Percentiles rank a stretch among this genome's conserved stretches.
Evolutionary conservation across 2,329 filamentous ascomycete species (phyloP).

Genomic region (Simplicillium sp.): DNA sequence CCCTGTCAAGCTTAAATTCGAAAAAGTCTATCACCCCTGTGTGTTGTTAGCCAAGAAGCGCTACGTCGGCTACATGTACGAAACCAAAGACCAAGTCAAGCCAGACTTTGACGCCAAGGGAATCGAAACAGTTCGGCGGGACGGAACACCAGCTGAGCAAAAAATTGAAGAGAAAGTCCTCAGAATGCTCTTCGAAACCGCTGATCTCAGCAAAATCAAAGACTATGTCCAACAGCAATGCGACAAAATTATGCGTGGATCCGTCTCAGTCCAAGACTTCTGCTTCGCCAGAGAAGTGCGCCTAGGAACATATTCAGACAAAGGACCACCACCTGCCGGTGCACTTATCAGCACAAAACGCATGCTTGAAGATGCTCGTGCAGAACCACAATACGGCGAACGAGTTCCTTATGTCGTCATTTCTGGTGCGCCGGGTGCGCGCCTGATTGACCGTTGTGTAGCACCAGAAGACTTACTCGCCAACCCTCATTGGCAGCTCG

Average conservation of each 20-base stretch:
- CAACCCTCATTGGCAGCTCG: slow-evolving; percentile 70
- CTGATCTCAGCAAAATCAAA: slow-evolving; percentile 83
- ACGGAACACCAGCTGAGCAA: slow-evolving; percentile 90
- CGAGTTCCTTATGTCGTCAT: slow-evolving; percentile 91
- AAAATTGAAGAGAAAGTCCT: slow-evolving; percentile 93
- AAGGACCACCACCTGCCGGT: slow-evolving; percentile 71
- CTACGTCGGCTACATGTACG: slow-evolving; percentile 97
- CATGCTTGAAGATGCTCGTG: slow-evolving; percentile 78
- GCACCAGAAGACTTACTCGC: slow-evolving; percentile 73
- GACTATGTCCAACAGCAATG: slow-evolving; percentile 84
- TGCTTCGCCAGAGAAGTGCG: slow-evolving; percentile 91
- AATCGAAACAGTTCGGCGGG: slow-evolving; percentile 91
- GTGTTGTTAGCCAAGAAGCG: slow-evolving; percentile 92
- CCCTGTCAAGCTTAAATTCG: slow-evolving; percentile 93
- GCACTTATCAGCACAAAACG: slow-evolving; percentile 78
- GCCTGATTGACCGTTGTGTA: slow-evolving; percentile 83
- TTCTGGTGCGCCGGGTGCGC: slow-evolving; percentile 74
- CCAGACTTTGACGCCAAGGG: slow-evolving; percentile 97
- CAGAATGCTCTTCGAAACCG: slow-evolving; percentile 80
- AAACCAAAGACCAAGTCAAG: slow-evolving; percentile 60
- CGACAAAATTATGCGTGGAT: slow-evolving; percentile 81
- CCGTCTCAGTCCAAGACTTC: slow-evolving; percentile 88
- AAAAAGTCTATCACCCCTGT: slow-evolving; percentile 96
- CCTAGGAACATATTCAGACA: slow-evolving; percentile 72
- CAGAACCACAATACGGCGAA: slow-evolving; percentile 91